Base-by-base conservation (phyloP, 2,329 filamentous ascomycete species). In the Ceratocystis diversiconidia region DNA sequence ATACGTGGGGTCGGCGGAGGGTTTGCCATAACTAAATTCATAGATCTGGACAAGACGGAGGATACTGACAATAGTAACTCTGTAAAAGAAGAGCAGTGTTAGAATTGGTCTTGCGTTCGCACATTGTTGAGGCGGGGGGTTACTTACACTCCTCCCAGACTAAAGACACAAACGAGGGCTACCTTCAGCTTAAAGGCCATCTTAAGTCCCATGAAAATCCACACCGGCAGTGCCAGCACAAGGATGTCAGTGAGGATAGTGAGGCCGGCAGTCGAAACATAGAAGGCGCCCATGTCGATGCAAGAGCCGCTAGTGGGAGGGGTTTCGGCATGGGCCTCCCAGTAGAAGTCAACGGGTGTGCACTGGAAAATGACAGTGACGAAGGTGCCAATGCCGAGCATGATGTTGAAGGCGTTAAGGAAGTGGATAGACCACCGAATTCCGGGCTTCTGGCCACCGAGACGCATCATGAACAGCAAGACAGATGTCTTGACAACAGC, bases 401-500 rank as follows among this genome's bases (percentile, higher is more conserved):
- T 65, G 1, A 72, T 61, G 63, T 77, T 78, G 67, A 76, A 66
- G n/a, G 68, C 66, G 70, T 75, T 71, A 62, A 76, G 66, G 22
- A 63, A 70, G 59, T 72, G 67, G 60, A 76, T 48, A n/a, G 71
- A 69, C 36, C 72, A 70, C 19, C 64, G 62, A 1, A 77, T 71
- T 25, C 68, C 73, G 32, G 62, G 70, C 66, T 76, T 76, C 64
- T 75, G 70, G 44, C 74, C 70, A 61, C 74, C 73, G 0, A 79
- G 73, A 0, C 76, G 76, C 19, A 77, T 72, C n/a, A 79, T 72
- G 66, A 79, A 78, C n/a, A 79, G 68, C 3, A 79, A 72, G 19
- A 79, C 72, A 0, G 78, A 79, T 1, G 74, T 73, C 69, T 79
- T 79, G 65, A 79, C 74, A 8, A 79, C 72, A 3, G 76, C 76